Evolutionary conservation across 2,329 filamentous ascomycete genomes (phyloP).

Genomic region (Phaeophleospora eucalypticola): DNA sequence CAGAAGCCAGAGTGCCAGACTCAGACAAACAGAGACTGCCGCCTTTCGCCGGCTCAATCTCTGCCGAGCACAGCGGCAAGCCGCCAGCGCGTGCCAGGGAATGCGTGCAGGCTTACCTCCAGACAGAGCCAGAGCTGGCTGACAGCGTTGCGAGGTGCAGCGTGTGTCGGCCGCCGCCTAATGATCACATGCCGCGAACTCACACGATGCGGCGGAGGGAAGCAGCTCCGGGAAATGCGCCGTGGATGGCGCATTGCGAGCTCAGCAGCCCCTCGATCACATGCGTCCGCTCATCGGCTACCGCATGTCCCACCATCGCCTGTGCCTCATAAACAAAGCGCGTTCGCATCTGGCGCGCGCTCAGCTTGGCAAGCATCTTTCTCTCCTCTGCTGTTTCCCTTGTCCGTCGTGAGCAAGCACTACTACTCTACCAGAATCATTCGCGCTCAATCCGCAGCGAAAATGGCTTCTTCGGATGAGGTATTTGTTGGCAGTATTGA

Average conservation of each 20-base stretch:
- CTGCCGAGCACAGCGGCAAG: not conserved
- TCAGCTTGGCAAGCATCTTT: conserved; percentile 3
- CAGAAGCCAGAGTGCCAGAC: too few species aligned
- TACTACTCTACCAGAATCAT: not conserved
- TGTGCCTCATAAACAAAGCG: conserved; percentile 9
- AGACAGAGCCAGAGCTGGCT: too few species aligned
- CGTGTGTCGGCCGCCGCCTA: not conserved
- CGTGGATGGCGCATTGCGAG: too few species aligned
- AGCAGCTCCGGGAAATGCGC: conserved; percentile 6
- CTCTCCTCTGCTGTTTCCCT: conserved; percentile 1
- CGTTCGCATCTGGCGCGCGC: conserved; percentile 5
- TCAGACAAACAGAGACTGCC: too few species aligned
- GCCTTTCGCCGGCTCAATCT: not conserved
- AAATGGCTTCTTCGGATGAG: conserved; percentile 34
- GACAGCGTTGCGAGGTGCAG: conserved; percentile 4
- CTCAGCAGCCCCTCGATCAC: too few species aligned
- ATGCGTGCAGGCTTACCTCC: conserved; percentile 1
- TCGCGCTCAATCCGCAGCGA: conserved; percentile 1
- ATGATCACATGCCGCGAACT: conserved; percentile 7
- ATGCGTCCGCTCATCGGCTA: not conserved
- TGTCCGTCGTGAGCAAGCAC: not conserved
- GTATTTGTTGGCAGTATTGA: conserved; percentile 85
- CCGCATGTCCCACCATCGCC: not conserved
- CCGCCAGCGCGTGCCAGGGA: not conserved
- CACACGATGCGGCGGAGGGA: not conserved